Evolutionary conservation across 805 yeast genomes (phyloP).

Genomic region (Saccharomycopsis sp.): DNA sequence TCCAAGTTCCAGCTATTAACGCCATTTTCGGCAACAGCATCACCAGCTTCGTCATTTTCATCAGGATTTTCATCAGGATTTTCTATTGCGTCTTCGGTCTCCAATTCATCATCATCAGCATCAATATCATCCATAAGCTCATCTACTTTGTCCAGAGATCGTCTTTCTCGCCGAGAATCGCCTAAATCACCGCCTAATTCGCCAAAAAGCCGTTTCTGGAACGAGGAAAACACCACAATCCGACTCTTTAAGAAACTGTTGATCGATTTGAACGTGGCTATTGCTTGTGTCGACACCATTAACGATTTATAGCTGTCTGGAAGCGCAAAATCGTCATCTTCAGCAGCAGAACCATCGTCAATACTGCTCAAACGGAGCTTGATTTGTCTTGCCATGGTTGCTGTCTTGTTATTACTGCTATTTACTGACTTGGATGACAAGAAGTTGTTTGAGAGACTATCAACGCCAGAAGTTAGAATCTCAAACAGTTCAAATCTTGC

Average conservation of each 20-base stretch:
- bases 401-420: constrained; percentile 38
- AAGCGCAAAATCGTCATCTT: constrained; percentile 9
- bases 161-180: constrained; percentile 16
- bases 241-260: constrained; percentile 41
- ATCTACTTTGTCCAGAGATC: constrained; percentile 11
- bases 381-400: constrained; percentile 66
- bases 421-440: constrained; percentile 1
- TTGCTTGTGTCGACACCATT: constrained; percentile 49
- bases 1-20: constrained; percentile 37
- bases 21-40: background rate
- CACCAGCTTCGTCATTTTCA: background rate
- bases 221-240: constrained; percentile 27
- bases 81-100: constrained; percentile 17
- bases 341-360: constrained; percentile 24
- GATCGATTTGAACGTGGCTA: constrained; percentile 51
- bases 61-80: constrained; percentile 8
- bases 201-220: background rate
- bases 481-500: constrained; percentile 71
- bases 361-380: constrained; percentile 46
- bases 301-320: constrained; percentile 28
- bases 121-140: constrained; percentile 8
- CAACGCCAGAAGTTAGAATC: constrained; percentile 34
- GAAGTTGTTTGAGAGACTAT: constrained; percentile 27
- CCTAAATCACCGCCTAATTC: constrained; percentile 16
- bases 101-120: constrained; percentile 21